phyloP scores from a whole-genome alignment of 2,329 filamentous ascomycete species.

The Acrocalymma vagum region DNA sequence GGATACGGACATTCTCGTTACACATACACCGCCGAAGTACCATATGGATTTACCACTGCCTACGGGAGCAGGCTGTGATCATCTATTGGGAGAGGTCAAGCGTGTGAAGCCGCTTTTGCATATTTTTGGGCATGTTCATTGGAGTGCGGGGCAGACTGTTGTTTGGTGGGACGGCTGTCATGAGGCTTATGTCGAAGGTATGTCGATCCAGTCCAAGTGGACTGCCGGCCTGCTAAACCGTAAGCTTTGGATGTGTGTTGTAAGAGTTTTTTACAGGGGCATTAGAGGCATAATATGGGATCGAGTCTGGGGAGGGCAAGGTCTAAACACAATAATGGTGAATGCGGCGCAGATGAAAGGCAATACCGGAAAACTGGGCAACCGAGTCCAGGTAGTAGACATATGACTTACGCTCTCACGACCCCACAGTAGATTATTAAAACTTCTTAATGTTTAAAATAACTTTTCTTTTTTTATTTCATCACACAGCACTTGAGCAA shows the following conservation, averaged over 20 bases:
- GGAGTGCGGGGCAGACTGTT: conserved; percentile 72
- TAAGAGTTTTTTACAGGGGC: conserved; percentile 62
- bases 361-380: conserved; percentile 58
- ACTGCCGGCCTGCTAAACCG: conserved; percentile 48
- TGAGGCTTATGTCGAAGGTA: conserved; percentile 73
- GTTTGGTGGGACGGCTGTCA: conserved; percentile 81
- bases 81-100: conserved; percentile 76
- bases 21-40: conserved; percentile 79
- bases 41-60: conserved; percentile 71
- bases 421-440: conserved; percentile 22
- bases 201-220: conserved; percentile 50
- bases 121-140: conserved; percentile 87
- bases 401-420: conserved; percentile 42
- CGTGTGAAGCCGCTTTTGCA: conserved; percentile 78
- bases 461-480: conserved; percentile 12
- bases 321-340: conserved; percentile 62
- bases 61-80: conserved; percentile 72
- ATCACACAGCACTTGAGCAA: conserved; percentile 39
- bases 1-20: conserved; percentile 80
- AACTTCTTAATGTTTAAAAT: conserved; percentile 34
- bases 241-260: conserved; percentile 60
- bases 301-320: conserved; percentile 64
- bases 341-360: conserved; percentile 67
- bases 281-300: conserved; percentile 67
- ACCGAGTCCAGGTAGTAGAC: conserved; percentile 53